These are phyloP conservation scores for Kalmanozyma brasiliensis DNA, from an alignment of 1,284 basidiomycete species.

Conservation along the genomic window DNA sequence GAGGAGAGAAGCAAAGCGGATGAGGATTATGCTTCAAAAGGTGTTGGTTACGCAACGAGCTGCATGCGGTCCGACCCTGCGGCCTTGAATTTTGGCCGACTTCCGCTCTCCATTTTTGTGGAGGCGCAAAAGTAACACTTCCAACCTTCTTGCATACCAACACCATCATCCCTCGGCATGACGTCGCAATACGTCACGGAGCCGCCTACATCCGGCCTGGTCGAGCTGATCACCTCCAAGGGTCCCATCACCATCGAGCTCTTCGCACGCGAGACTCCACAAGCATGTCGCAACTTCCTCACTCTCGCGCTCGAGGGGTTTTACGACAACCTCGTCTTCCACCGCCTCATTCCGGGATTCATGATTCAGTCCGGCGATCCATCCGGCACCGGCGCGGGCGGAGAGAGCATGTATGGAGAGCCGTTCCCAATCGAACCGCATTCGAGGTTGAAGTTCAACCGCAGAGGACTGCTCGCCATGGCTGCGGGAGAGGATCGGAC, in stretches of 20 bases:
- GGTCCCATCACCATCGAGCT: conserved; percentile 77
- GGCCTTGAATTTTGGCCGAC: conserved; percentile 8
- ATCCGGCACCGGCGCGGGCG: conserved; percentile 88
- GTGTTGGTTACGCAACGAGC: neutral
- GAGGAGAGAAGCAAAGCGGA: neutral
- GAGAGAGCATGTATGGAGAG: conserved; percentile 73
- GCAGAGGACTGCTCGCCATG: conserved; percentile 92
- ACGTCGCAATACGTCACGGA: conserved; percentile 60
- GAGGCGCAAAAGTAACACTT: conserved; percentile 17
- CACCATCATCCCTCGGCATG: conserved; percentile 8
- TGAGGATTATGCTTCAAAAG: too few species aligned
- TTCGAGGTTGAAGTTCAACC: conserved; percentile 80
- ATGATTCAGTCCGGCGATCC: conserved; percentile 95
- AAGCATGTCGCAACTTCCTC: conserved; percentile 91
- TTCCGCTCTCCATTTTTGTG: conserved; percentile 8
- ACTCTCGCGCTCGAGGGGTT: conserved; percentile 92
- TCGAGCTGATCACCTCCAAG: conserved; percentile 87
- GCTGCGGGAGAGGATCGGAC: conserved; percentile 74
- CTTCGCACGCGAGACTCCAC: conserved; percentile 95
- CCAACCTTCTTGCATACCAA: neutral
- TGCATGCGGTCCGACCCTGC: conserved; percentile 6
- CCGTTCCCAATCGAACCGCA: conserved; percentile 94
- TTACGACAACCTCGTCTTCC: conserved; percentile 93
- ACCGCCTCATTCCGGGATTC: conserved; percentile 87
- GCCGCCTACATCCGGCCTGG: conserved; percentile 80